These are phyloP conservation scores for Loxodes magnus DNA, from an alignment of 73 alveolate species.

Conservation along the genomic window DNA sequence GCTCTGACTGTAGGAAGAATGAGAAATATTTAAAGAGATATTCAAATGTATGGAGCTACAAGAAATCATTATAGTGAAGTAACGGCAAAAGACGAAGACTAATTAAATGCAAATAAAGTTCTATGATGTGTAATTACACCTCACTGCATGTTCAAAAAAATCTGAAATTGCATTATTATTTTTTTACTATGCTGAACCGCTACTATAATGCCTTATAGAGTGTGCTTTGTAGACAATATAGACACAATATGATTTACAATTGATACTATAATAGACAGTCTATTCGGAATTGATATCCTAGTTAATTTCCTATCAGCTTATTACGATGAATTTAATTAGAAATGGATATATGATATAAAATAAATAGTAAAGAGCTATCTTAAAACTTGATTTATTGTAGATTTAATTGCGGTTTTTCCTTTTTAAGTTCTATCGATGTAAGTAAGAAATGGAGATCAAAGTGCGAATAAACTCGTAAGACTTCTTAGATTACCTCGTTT, in stretches of 20 bases:
- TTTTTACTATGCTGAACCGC: conserved; percentile 1
- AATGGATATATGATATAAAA: not conserved
- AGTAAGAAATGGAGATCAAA: conserved; percentile 1
- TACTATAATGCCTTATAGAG: conserved; percentile 7
- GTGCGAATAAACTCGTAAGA: conserved; percentile 21
- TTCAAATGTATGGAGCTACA: conserved; percentile 2
- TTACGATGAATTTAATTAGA: not conserved
- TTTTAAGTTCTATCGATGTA: conserved; percentile 8
- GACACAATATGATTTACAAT: not conserved
- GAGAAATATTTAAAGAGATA: conserved; percentile 4
- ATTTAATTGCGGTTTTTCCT: not conserved
- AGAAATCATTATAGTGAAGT: not conserved
- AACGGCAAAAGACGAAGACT: not conserved
- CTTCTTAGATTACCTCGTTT: conserved; percentile 45
- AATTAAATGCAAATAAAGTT: not conserved
- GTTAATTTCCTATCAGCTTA: conserved; percentile 2
- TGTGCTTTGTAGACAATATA: conserved; percentile 8
- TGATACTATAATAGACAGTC: not conserved
- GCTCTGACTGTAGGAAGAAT: conserved; percentile 2
- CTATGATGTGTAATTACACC: not conserved
- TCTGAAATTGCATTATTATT: not conserved
- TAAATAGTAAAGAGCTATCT: not conserved
- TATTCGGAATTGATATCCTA: conserved; percentile 2
- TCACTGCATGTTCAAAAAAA: not conserved
- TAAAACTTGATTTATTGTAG: conserved; percentile 4